Base-by-base conservation (phyloP, 2,329 filamentous ascomycete genomes). In the Exophiala viscosa region DNA sequence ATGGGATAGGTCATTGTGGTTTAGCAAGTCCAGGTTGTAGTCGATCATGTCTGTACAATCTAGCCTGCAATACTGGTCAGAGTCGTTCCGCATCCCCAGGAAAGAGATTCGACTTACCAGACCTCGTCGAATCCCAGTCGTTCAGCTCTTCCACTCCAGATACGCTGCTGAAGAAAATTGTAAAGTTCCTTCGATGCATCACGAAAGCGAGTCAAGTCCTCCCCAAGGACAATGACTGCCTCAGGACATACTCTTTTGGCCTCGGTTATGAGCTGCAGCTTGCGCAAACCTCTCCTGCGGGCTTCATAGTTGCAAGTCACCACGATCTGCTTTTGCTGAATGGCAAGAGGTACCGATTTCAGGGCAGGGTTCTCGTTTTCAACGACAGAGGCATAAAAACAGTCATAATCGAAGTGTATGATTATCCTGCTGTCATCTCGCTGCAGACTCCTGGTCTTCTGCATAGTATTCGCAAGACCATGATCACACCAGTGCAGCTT, bases 251-350 rank as follows among this genome's bases (percentile, higher is more conserved):
- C 69, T 62, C 79, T 83, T 70, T 82, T 88, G 3, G 92, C 93
- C 57, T 96, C 90, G 48, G 78, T 81, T 66, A 96, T 84, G 59
- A 90, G 80, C 77, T 95, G 90, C 55, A 97, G 78, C 74, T 99
- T 97, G 68, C 81, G 68, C 39, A 77, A 59, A 8, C 74, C 79
- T 55, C 81, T 79, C 46, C 83, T 75, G 33, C 92, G 84, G 17
- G 92, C 92, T 66, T 88, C 88, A 69, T 97, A 97, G 72, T 97
- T 97, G 78, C 89, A 95, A 3, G 90, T 95, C 17, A 91, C 89
- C 36, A 93, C 78, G 50, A 96, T 96, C 67, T 90, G 88, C 71
- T 96, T 96, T 71, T 96, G 91, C 69, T 91, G 88, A 53, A 96
- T 84, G 33, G 90, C 91, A 32, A 97, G 75, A 5, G 90, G 89